Percentiles rank a stretch among this genome's conserved stretches.
Evolutionary conservation across 768 basidiomycete species (phyloP).

Genomic region (Hericium coralloides): DNA sequence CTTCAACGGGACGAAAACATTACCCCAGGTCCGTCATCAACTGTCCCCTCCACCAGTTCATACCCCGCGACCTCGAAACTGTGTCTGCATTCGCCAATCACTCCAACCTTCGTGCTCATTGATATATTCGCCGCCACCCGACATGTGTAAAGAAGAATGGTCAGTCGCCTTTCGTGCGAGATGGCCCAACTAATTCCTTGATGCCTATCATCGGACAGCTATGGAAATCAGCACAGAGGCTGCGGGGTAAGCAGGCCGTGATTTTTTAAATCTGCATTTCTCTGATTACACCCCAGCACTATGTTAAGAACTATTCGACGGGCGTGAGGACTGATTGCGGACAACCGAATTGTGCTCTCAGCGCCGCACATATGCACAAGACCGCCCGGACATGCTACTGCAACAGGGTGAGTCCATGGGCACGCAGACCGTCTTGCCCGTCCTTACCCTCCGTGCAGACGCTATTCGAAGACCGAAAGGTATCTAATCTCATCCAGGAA

Average conservation of each 20-base stretch:
- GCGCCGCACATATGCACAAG: conserved; percentile 50
- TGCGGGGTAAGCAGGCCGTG: conserved; percentile 9
- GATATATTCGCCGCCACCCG: background rate
- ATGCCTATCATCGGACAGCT: background rate
- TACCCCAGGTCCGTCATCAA: background rate
- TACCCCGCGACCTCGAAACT: background rate
- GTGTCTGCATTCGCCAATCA: background rate
- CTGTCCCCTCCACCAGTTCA: background rate
- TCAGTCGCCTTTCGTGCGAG: background rate
- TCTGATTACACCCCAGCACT: conserved; percentile 37
- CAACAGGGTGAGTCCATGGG: conserved; percentile 24
- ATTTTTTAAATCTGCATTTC: background rate
- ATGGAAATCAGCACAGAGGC: conserved; percentile 15
- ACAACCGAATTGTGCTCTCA: conserved; percentile 40
- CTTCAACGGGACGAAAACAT: background rate
- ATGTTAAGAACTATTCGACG: conserved; percentile 52
- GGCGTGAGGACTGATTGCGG: conserved; percentile 52
- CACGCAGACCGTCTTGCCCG: background rate
- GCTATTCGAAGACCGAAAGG: conserved; percentile 36
- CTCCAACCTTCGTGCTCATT: background rate
- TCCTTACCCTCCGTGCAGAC: conserved; percentile 9
- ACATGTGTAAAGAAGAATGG: conserved; percentile 16
- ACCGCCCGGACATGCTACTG: conserved; percentile 52
- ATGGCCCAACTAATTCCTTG: background rate
- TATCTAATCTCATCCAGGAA: conserved; percentile 58